phyloP scores from a whole-genome alignment of 495 filamentous ascomycete genomes.

The Penicillium turbatum region DNA sequence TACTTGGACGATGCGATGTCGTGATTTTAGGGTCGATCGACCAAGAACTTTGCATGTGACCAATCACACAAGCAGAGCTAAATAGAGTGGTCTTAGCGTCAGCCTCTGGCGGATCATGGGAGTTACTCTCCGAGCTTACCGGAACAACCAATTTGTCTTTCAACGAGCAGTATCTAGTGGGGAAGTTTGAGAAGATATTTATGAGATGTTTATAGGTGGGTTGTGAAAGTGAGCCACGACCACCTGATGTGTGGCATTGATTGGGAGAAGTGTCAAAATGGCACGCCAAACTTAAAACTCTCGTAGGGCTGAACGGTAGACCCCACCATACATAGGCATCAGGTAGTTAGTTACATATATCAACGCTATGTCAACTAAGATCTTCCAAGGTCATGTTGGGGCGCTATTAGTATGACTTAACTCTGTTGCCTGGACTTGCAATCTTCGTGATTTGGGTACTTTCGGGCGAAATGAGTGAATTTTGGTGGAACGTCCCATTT shows the following conservation, averaged over 20 bases:
- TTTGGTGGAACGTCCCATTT: not conserved
- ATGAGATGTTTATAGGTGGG: too few relatives aligned
- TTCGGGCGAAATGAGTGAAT: too few relatives aligned
- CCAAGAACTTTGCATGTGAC: not conserved
- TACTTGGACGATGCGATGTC: slow-evolving; percentile 5
- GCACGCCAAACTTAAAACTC: not conserved
- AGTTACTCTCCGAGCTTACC: not conserved
- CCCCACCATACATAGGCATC: too few relatives aligned
- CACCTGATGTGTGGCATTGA: too few relatives aligned
- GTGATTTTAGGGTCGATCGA: slow-evolving; percentile 1
- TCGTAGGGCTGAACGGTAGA: not conserved
- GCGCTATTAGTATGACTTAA: not conserved
- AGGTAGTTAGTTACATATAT: too few relatives aligned
- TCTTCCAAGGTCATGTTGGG: too few relatives aligned
- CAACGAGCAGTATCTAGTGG: not conserved
- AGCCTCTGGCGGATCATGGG: not conserved
- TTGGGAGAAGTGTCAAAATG: not conserved
- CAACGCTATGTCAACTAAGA: too few relatives aligned
- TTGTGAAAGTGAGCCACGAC: too few relatives aligned
- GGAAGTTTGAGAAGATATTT: not conserved
- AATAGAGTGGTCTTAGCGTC: slow-evolving; percentile 1
- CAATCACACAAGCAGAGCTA: not conserved
- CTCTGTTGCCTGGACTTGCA: not conserved
- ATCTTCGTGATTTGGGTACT: too few relatives aligned
- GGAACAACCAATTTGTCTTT: not conserved